Conservation (phyloP, 129 eudicot species). For the Saussurea involucrata region DNA sequence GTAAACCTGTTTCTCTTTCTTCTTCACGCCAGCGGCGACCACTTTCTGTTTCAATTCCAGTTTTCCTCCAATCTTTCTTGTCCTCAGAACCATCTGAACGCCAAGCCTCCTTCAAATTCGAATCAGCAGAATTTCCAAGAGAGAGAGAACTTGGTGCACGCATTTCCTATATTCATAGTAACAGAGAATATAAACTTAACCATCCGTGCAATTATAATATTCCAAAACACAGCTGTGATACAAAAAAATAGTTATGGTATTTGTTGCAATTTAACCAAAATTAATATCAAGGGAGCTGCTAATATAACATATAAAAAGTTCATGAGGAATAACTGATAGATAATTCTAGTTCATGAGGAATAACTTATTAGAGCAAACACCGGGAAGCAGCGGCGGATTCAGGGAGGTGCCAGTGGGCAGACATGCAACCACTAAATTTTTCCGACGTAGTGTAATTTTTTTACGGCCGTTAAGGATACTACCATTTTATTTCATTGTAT, state of each 20-base stretch:
- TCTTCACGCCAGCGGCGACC: conserved; percentile 99
- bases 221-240: not conserved
- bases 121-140: conserved; percentile 76
- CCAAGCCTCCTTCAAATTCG: conserved; percentile 62
- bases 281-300: not conserved
- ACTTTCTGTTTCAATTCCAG: conserved; percentile 54
- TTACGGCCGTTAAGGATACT: not conserved
- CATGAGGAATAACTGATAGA: not conserved
- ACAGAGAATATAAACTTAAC: not conserved
- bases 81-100: conserved; percentile 74
- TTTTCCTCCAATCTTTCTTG: conserved; percentile 84
- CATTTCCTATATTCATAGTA: conserved; percentile 47
- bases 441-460: not conserved
- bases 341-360: not conserved
- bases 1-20: conserved; percentile 97
- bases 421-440: not conserved
- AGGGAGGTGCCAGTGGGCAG: not conserved
- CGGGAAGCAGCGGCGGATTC: no score
- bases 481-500: not conserved
- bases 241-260: not conserved
- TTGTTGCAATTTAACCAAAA: not conserved
- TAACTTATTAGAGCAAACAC: no score
- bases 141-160: conserved; percentile 89
- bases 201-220: not conserved
- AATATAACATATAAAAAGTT: not conserved